Base-by-base conservation (phyloP, 345 rosid genomes). In the Luvunga scandens region DNA sequence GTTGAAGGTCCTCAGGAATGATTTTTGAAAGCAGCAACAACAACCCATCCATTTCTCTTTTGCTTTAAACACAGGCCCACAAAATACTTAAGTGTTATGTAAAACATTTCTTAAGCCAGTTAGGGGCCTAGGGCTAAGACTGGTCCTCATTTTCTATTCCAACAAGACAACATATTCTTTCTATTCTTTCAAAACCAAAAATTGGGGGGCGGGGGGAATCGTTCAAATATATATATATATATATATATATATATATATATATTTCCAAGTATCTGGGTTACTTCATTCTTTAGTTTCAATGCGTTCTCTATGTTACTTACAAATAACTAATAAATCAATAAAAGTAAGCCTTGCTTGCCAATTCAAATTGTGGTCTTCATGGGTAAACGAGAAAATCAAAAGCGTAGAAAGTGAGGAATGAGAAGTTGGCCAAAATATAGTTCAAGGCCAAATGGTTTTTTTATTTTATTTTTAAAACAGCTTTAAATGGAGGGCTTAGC, bases 321-420 rank as follows among this genome's bases (percentile, higher is more conserved):
- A 60, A 56, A 28, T 34, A 72, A 56, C 64, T 56, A 33, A 31
- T 34, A 72, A 56, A 42, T 10, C 21, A 31, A 7, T 62, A 45
- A 73, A 79, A 77, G 69, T 31, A 31, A 61, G 75, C 59, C 48
- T 31, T 38, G 75, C 69, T 59, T 60, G 24, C 61, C 57, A 36
- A 64, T 79, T 84, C 65, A 69, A 73, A 85, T 38, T 38, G 16
- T 16, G 56, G 71, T 61, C 79, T 42, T 79, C 79, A 73, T 81
- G 69, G 83, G 77, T 76, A 83, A 63, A 42, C 65, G 77, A 65
- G 82, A 74, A 65, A 69, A 21, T 12, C 72, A 78, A 63, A 78
- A 57, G 61, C 28, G 14, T 72, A 80, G 45, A 72, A 33, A 56
- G 66, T 34, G 33, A 45, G n/a, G 27, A 31, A 71, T 16, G 12